Evolutionary conservation across 305 asterid species (phyloP), one percentile per base, ranked within the genome.

Genomic region (Ilex paraguariensis): DNA sequence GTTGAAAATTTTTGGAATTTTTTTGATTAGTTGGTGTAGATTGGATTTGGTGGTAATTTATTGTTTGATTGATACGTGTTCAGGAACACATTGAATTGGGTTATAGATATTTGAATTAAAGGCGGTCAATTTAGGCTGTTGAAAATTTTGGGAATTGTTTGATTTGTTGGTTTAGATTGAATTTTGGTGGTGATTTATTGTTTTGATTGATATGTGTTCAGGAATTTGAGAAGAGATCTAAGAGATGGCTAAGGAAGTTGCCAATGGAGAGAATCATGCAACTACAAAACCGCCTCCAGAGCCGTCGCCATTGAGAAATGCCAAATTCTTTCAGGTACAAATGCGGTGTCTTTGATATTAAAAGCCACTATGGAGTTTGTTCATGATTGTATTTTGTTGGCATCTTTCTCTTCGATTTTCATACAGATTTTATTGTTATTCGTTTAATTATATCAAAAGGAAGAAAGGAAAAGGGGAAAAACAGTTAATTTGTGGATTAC

Each of bases 271-370:
- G 13, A 66, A 69, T 64, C 67, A 59, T 69, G 66, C 64, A 3
- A 57, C 68, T 31, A 69, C 75, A 13, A 81, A 81, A 54, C 81
- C 81, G 58, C 84, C 86, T 11, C 86, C 86, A 7, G 81, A 75
- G 65, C 86, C 86, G 30, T 81, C 86, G n/a, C 86, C 84, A 0
- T 51, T 81, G 74, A 64, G 86, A 17, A 81, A 73, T 42, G 83
- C 86, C 13, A 81, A 81, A 61, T 78, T 81, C 65, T 81, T 81
- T 54, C 81, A 81, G 84, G 84, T 81, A 53, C 3, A 7, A 10
- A 44, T 36, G 30, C 53, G 0, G 7, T 3, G 14, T 49, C 13
- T 49, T 49, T 49, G 53, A 49, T 11, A 11, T 7, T 2, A 49
- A n/a, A 49, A 49, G 14, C 53, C 28, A 21, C 28, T 21, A 21